Evolutionary conservation across 768 basidiomycete species (phyloP), one percentile per base, ranked within the genome.

Genomic region (Rhizopogon salebrosus): DNA sequence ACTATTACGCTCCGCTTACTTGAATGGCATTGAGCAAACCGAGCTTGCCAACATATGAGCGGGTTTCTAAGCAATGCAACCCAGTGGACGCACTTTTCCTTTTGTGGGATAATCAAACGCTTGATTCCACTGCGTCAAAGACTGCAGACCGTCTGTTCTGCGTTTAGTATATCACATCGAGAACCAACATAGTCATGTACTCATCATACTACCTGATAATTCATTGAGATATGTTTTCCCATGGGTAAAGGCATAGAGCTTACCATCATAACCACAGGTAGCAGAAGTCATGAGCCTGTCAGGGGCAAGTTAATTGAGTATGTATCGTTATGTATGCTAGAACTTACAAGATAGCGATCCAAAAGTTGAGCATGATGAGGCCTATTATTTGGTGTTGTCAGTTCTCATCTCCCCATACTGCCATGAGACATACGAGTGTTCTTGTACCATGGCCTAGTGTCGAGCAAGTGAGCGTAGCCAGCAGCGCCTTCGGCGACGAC

Each of bases 401-500:
- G 41, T 13, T 6, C 18, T 2, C 3, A n/a, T 40, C 13, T 9
- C 22, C 13, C 18, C 16, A 0, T 23, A 3, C 6, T 27, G 26
- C 3, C 2, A 11, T 5, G 4, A 41, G 29, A 60, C 73, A 16
- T 62, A 82, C 84, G 75, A 64, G 65, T 77, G 71, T 87, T 87
- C 73, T 82, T 86, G 69, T 83, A 83, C 85, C 85, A 88, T 62
- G 81, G 74, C 58, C 68, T 78, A 18, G 83, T 80, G 65, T 87
- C 78, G 54, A 85, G 56, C 52, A 85, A 74, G 55, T 81, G 78
- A 29, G 65, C 64, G 57, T 78, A 82, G 38, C 72, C 75, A 45
- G 72, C 70, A 31, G 34, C n/a, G 13, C 58, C 56, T 45, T 70
- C 41, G 16, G 37, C 52, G 51, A 62, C 68, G 48, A 70, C 71